These are phyloP conservation scores for Phytophthora citricola DNA, from an alignment of 352 stramenopile species.

Conservation along the genomic window DNA sequence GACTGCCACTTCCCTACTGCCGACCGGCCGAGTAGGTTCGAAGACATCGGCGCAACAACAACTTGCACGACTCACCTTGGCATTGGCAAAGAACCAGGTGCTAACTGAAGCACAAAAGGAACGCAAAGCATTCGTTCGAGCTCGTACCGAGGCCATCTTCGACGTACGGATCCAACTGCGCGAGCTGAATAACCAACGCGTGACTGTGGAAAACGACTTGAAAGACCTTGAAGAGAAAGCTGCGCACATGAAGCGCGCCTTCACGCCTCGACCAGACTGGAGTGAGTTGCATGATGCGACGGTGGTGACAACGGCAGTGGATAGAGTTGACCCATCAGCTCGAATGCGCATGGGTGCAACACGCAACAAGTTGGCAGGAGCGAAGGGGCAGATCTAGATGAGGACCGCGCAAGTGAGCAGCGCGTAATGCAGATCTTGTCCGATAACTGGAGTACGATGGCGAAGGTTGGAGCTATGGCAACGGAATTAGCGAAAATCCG, in stretches of 20 bases:
- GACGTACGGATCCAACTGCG: constrained; percentile 54
- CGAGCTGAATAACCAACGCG: constrained; percentile 38
- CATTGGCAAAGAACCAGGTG: constrained; percentile 28
- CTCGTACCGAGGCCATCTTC: constrained; percentile 69
- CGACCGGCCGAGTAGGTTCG: constrained; percentile 17
- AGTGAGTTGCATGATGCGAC: constrained; percentile 60
- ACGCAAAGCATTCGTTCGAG: constrained; percentile 39
- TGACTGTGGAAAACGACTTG: constrained; percentile 28
- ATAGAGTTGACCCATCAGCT: constrained; percentile 42
- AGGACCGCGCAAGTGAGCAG: constrained; percentile 48
- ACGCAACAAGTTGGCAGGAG: constrained; percentile 25
- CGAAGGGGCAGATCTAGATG: constrained; percentile 37
- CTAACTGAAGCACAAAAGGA: constrained; percentile 30
- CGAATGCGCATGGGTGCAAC: constrained; percentile 44
- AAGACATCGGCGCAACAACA: constrained; percentile 32
- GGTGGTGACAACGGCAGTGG: constrained; percentile 60
- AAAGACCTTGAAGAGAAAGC: constrained; percentile 46
- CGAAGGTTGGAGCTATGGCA: constrained; percentile 63
- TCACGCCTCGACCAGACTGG: constrained; percentile 74
- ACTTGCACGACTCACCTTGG: constrained; percentile 25
- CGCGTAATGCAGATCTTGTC: constrained; percentile 56
- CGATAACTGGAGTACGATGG: constrained; percentile 69
- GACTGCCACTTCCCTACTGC: constrained; percentile 16
- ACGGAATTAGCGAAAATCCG: constrained; percentile 60
- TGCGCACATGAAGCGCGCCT: constrained; percentile 53